Evolutionary conservation across 257 asterid species (phyloP).

Genomic region (Eucommia ulmoides): DNA sequence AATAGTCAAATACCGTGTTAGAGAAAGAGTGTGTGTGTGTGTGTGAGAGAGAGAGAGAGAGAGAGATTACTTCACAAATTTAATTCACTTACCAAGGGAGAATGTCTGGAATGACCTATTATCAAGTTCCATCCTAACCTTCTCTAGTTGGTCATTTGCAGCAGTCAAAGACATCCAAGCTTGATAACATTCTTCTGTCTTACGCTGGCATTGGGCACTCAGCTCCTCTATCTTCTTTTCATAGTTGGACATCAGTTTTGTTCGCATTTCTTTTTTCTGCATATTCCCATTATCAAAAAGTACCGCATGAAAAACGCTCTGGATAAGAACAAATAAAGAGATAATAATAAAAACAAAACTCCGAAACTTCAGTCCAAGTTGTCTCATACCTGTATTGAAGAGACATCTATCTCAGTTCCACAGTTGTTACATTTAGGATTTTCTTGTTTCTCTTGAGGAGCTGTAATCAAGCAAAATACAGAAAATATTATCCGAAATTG

Average conservation of each 20-base stretch:
- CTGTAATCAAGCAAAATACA: conserved; percentile 28
- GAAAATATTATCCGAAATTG: neutral
- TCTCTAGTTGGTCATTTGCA: conserved; percentile 73
- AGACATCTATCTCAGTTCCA: conserved; percentile 45
- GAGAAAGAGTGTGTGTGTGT: neutral
- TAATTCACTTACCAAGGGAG: conserved; percentile 56
- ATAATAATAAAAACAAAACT: neutral
- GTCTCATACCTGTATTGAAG: conserved; percentile 64
- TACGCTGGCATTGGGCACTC: conserved; percentile 50
- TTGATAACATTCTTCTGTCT: conserved; percentile 89
- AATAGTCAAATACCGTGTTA: neutral
- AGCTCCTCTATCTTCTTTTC: conserved; percentile 73
- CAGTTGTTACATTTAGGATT: conserved; percentile 56
- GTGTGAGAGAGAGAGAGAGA: too few species aligned
- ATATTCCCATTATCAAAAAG: too few species aligned
- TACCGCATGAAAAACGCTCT: too few species aligned
- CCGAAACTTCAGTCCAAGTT: conserved; percentile 1
- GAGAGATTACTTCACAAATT: too few species aligned
- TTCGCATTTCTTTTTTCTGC: conserved; percentile 47
- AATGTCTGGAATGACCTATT: conserved; percentile 57
- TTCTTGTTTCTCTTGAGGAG: conserved; percentile 23
- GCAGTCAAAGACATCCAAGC: conserved; percentile 96
- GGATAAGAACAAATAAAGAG: conserved; percentile 10
- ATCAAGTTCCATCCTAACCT: conserved; percentile 83
- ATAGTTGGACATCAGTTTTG: conserved; percentile 52